phyloP scores from a whole-genome alignment of 1,284 basidiomycete genomes.

The Pterulicium gracile region DNA sequence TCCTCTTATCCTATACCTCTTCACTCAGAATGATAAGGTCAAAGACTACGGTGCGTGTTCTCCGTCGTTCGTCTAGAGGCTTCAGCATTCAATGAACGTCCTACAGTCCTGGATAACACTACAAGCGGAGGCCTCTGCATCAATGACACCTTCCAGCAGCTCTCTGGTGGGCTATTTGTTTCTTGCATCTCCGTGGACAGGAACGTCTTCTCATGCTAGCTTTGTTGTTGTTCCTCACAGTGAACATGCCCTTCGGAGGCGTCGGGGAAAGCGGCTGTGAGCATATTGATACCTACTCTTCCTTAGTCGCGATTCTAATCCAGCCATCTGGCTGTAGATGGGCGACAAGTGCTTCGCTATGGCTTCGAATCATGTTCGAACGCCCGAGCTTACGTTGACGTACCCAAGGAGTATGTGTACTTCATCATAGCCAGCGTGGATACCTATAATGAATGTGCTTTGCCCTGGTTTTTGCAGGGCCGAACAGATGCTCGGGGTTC shows the following conservation, averaged over 20 bases:
- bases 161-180: conserved; percentile 28
- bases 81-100: not conserved
- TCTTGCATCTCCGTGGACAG: not conserved
- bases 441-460: not conserved
- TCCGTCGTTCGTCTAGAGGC: conserved; percentile 13
- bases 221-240: conserved; percentile 11
- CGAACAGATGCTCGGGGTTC: conserved; percentile 18
- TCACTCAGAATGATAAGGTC: conserved; percentile 28
- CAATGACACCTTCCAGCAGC: conserved; percentile 42
- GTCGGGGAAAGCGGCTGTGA: conserved; percentile 35
- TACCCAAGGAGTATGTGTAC: conserved; percentile 23
- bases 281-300: conserved; percentile 10
- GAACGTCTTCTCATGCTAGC: not conserved
- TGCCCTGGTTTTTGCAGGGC: conserved; percentile 12
- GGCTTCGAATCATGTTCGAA: conserved; percentile 39
- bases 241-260: conserved; percentile 37
- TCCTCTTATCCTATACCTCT: conserved; percentile 40
- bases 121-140: conserved; percentile 39
- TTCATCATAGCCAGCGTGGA: not conserved
- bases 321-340: conserved; percentile 23
- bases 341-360: conserved; percentile 31
- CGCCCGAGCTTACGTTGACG: conserved; percentile 27
- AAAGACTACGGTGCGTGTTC: conserved; percentile 27
- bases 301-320: too few species aligned
- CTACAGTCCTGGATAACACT: conserved; percentile 33